Percentiles rank a stretch among this genome's conserved stretches.
Conservation (phyloP, 305 asterid species). For the Fraxinus nigra region DNA sequence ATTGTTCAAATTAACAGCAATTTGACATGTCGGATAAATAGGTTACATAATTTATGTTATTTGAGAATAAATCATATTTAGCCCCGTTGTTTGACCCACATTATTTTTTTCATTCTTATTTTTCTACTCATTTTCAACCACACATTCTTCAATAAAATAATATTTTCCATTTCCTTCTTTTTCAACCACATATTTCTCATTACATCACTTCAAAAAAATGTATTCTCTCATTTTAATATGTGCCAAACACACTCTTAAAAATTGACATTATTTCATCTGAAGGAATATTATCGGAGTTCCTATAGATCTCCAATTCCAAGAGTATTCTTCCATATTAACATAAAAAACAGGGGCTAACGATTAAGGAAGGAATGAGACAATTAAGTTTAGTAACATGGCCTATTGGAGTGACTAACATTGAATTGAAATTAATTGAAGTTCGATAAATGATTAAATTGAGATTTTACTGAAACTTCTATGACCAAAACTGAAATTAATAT, state of each 20-base stretch:
- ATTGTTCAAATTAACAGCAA: not conserved
- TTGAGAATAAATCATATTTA: not conserved
- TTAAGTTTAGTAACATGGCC: not conserved
- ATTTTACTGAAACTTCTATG: not conserved
- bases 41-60: not conserved
- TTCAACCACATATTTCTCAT: too few relatives aligned
- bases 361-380: not conserved
- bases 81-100: too few relatives aligned
- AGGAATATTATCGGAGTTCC: not conserved
- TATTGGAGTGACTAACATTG: not conserved
- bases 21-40: not conserved
- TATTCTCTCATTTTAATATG: too few relatives aligned
- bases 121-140: too few relatives aligned
- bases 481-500: not conserved
- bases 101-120: too few relatives aligned
- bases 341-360: too few relatives aligned
- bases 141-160: too few relatives aligned
- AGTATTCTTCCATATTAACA: not conserved
- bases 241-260: too few relatives aligned
- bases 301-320: not conserved
- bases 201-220: too few relatives aligned
- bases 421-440: not conserved
- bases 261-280: not conserved
- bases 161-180: too few relatives aligned
- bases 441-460: not conserved